These are phyloP conservation scores for Priceomyces fermenticarens DNA, from an alignment of 805 yeast genomes.

Conservation along the genomic window DNA sequence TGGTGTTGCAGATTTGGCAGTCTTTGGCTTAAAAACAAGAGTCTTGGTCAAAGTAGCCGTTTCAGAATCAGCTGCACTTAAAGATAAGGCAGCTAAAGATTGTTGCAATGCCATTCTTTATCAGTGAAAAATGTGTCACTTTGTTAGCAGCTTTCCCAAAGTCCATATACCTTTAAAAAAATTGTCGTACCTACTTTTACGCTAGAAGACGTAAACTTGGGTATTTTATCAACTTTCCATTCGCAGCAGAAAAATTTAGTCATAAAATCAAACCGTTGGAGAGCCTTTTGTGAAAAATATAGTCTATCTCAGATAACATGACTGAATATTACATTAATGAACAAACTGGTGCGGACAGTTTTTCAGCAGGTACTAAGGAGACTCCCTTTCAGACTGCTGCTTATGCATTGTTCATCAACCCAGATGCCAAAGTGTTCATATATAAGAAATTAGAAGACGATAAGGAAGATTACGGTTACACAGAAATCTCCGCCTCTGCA, in stretches of 20 bases:
- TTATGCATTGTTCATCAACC: constrained; percentile 59
- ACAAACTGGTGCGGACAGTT: constrained; percentile 61
- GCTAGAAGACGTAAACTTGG: background rate
- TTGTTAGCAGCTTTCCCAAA: background rate
- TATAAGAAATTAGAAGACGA: constrained; percentile 57
- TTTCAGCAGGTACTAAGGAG: constrained; percentile 58
- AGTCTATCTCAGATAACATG: constrained; percentile 16
- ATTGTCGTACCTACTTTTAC: constrained; percentile 1
- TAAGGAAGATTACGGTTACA: constrained; percentile 49
- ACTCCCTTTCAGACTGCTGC: constrained; percentile 82
- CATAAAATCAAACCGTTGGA: no score
- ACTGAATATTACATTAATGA: constrained; percentile 69
- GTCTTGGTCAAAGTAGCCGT: constrained; percentile 62
- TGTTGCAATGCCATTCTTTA: constrained; percentile 62
- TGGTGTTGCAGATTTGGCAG: constrained; percentile 75
- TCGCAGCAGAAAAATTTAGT: no score
- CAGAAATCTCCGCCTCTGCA: constrained; percentile 84
- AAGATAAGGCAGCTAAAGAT: constrained; percentile 62
- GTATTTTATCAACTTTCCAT: background rate
- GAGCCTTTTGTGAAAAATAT: background rate
- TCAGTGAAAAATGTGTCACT: background rate
- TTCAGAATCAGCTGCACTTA: constrained; percentile 52
- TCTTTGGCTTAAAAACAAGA: constrained; percentile 86
- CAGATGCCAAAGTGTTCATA: constrained; percentile 57
- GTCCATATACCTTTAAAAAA: constrained; percentile 1